Evolutionary conservation across 305 asterid species (phyloP), one percentile per base, ranked within the genome.

Genomic region (Fraxinus xanthoxyloides): DNA sequence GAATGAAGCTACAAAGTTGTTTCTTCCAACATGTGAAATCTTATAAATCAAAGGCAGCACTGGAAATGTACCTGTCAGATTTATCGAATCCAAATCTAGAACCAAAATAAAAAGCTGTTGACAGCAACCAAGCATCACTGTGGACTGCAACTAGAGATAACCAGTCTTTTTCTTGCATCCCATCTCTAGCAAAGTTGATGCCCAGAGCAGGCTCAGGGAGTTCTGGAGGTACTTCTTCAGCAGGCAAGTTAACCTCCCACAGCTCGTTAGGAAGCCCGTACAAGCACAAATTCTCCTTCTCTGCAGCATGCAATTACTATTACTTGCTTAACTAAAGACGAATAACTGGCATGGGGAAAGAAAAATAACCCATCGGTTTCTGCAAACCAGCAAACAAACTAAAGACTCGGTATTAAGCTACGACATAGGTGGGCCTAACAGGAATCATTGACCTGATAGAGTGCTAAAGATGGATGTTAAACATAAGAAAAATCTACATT

Each of bases 131-230:
- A 34, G 89, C 79, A 84, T 89, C 92, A 80, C 90, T 83, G 83
- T 89, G 92, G 85, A 89, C 91, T 61, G 91, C 90, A 82, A 89
- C 88, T n/a, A 89, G 87, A 69, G 92, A 85, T 67, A 89, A 83
- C 92, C 91, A 89, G 78, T 88, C 92, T 34, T 88, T 89, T 79
- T 88, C 88, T 83, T 85, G 89, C 92, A 89, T 89, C 75, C 92
- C 92, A 23, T 89, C 92, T 82, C 92, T 85, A 65, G 90, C 90
- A 80, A 88, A 88, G 89, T 88, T 88, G 73, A 88, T 85, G 19
- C 89, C 90, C 43, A 86, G 35, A 78, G 90, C 89, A 77, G 89
- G 90, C 84, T 86, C 90, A 1, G 90, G 90, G 84, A 88, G 90
- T 84, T 88, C 90, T 12, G 89, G 87, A 54, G 90, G 90, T 36